phyloP scores from a whole-genome alignment of 1,139 yeast genomes.

The Protomyces arabidopsidicola region DNA sequence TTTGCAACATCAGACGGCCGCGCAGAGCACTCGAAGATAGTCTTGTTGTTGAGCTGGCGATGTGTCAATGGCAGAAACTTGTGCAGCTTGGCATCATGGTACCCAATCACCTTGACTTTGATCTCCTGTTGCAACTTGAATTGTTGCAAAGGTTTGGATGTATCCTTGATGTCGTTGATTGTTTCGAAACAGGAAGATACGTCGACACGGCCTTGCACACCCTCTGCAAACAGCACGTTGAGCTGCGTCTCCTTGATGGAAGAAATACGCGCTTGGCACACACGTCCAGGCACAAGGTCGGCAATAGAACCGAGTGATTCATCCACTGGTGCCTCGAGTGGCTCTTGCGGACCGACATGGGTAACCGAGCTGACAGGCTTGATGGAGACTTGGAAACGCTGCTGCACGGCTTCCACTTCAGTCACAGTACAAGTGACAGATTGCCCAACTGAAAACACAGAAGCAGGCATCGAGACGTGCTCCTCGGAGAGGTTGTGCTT shows the following conservation, averaged over 20 bases:
- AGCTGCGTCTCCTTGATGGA: conserved; percentile 70
- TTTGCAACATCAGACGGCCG: conserved; percentile 45
- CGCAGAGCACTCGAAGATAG: conserved; percentile 63
- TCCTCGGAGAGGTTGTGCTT: conserved; percentile 52
- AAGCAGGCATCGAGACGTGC: conserved; percentile 53
- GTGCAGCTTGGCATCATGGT: conserved; percentile 67
- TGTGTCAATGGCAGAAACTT: conserved; percentile 66
- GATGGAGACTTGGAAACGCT: conserved; percentile 33
- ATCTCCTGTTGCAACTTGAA: conserved; percentile 59
- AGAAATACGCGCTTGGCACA: conserved; percentile 58
- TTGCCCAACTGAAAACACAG: conserved; percentile 53
- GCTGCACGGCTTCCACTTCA: conserved; percentile 27
- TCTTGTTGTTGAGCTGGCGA: conserved; percentile 49
- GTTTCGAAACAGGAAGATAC: conserved; percentile 63
- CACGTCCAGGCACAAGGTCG: conserved; percentile 57
- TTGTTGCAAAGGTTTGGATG: conserved; percentile 54
- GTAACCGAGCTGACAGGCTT: conserved; percentile 63
- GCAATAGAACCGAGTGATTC: conserved; percentile 44
- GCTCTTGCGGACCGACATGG: conserved; percentile 36
- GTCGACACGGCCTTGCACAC: conserved; percentile 75
- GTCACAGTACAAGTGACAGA: conserved; percentile 30
- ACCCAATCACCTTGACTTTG: conserved; percentile 68
- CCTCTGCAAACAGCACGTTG: conserved; percentile 70
- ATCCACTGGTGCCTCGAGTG: conserved; percentile 58
- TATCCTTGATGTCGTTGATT: conserved; percentile 54